phyloP scores from a whole-genome alignment of 495 filamentous ascomycete genomes.

The Xylaria telfairii region DNA sequence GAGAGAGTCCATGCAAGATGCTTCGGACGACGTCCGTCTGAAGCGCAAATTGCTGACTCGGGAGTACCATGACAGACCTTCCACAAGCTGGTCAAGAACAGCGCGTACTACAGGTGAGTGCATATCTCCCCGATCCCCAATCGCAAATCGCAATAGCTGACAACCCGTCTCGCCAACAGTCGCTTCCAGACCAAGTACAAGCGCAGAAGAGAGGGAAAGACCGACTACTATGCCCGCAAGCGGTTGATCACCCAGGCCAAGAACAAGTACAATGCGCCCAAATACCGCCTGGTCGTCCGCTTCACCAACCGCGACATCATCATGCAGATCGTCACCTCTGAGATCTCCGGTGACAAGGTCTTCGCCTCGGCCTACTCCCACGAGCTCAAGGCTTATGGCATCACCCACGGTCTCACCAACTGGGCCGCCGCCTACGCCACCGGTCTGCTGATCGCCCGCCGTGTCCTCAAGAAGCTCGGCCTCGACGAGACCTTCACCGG shows the following conservation, averaged over 20 bases:
- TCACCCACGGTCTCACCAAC: slow-evolving; percentile 99
- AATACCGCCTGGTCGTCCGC: slow-evolving; percentile 99
- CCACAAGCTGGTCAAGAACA: slow-evolving; percentile 95
- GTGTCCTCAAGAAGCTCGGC: slow-evolving; percentile 93
- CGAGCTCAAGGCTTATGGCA: slow-evolving; percentile 96
- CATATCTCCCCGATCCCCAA: not conserved
- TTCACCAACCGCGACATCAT: slow-evolving; percentile 99
- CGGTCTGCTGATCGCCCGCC: slow-evolving; percentile 94
- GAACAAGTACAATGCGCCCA: slow-evolving; percentile 99
- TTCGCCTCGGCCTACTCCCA: slow-evolving; percentile 92
- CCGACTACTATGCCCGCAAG: slow-evolving; percentile 99
- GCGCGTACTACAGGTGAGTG: slow-evolving; percentile 94
- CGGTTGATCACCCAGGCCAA: slow-evolving; percentile 99
- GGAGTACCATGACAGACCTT: slow-evolving; percentile 72
- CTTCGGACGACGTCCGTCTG: slow-evolving; percentile 81
- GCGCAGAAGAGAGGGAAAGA: slow-evolving; percentile 95
- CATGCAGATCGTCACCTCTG: slow-evolving; percentile 94
- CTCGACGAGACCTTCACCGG: slow-evolving; percentile 89
- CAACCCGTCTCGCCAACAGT: slow-evolving; percentile 51
- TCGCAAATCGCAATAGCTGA: slow-evolving; percentile 13
- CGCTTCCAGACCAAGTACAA: slow-evolving; percentile 99
- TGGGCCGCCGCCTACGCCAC: slow-evolving; percentile 98
- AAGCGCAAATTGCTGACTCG: slow-evolving; percentile 99
- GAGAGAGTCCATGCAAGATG: slow-evolving; percentile 85
- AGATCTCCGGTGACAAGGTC: slow-evolving; percentile 98